phyloP scores from a whole-genome alignment of 768 basidiomycete genomes.

The Amanita brunnescens region DNA sequence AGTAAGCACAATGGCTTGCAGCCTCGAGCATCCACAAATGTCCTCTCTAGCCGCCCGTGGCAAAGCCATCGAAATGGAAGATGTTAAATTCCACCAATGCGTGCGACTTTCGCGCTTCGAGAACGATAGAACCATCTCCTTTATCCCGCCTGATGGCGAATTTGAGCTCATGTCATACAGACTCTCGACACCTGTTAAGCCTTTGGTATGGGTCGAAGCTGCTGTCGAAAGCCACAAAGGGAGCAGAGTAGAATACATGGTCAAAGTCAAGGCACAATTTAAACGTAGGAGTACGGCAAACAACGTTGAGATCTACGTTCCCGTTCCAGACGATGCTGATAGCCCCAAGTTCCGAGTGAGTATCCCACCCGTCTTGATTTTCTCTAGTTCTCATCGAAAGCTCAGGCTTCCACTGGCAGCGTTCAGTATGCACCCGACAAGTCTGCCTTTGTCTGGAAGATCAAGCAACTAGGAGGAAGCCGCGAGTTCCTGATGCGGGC shows the following conservation, averaged over 20 bases:
- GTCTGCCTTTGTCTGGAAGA: slow-evolving; percentile 98
- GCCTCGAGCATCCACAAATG: not conserved
- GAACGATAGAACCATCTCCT: slow-evolving; percentile 97
- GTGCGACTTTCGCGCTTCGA: slow-evolving; percentile 96
- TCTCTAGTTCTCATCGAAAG: not conserved
- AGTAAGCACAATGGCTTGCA: slow-evolving; percentile 43
- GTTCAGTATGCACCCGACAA: slow-evolving; percentile 98
- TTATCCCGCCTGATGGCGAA: slow-evolving; percentile 98
- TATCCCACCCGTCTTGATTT: not conserved
- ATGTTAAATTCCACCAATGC: slow-evolving; percentile 99
- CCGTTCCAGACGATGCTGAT: slow-evolving; percentile 98
- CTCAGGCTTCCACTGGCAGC: slow-evolving; percentile 84
- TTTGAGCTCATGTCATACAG: slow-evolving; percentile 99
- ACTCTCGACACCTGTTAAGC: slow-evolving; percentile 94
- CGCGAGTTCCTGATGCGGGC: slow-evolving; percentile 98
- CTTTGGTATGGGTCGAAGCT: slow-evolving; percentile 96
- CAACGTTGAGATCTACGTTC: slow-evolving; percentile 97
- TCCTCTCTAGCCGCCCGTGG: slow-evolving; percentile 66
- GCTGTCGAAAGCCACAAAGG: slow-evolving; percentile 91
- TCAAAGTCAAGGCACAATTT: slow-evolving; percentile 95
- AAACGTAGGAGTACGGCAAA: slow-evolving; percentile 95
- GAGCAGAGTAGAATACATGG: slow-evolving; percentile 91
- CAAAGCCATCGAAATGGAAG: slow-evolving; percentile 99
- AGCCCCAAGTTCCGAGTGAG: slow-evolving; percentile 92
- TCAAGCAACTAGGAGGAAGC: slow-evolving; percentile 94